Percentiles rank a stretch among this genome's conserved stretches.
Evolutionary conservation across 2,329 filamentous ascomycete genomes (phyloP).

Genomic region (Acarospora socialis): DNA sequence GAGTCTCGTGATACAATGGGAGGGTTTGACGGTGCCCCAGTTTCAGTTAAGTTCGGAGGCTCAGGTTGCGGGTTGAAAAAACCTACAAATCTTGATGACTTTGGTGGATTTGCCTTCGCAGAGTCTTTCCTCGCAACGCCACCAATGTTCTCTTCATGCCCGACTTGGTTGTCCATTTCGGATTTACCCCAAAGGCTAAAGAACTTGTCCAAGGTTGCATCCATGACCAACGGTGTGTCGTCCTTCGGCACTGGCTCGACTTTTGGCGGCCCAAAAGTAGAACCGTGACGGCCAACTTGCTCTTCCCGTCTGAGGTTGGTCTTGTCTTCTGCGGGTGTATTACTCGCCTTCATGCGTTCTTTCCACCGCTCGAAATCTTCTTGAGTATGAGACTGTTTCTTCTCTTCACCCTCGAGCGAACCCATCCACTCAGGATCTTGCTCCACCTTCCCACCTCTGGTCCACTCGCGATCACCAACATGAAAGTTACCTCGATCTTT

Average conservation of each 20-base stretch:
- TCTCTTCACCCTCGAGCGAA: slow-evolving; percentile 50
- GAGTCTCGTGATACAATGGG: slow-evolving; percentile 31
- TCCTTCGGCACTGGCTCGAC: slow-evolving; percentile 19
- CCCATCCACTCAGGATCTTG: slow-evolving; percentile 89
- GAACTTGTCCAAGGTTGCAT: slow-evolving; percentile 61
- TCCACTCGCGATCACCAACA: slow-evolving; percentile 39
- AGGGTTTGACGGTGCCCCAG: slow-evolving; percentile 20
- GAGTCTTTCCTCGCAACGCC: slow-evolving; percentile 33
- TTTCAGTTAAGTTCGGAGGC: slow-evolving; percentile 15
- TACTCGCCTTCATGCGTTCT: slow-evolving; percentile 68
- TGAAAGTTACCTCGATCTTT: slow-evolving; percentile 26
- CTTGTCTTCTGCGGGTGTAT: slow-evolving; percentile 19
- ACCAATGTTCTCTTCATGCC: slow-evolving; percentile 29
- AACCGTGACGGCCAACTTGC: slow-evolving; percentile 18
- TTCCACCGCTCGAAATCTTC: slow-evolving; percentile 94
- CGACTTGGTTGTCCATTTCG: slow-evolving; percentile 27
- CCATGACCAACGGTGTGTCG: slow-evolving; percentile 44
- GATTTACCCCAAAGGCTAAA: slow-evolving; percentile 48
- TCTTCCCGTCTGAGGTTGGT: slow-evolving; percentile 24
- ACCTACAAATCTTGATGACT: slow-evolving; percentile 74
- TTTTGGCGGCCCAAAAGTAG: slow-evolving; percentile 16
- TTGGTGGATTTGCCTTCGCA: slow-evolving; percentile 39
- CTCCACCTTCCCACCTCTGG: slow-evolving; percentile 43
- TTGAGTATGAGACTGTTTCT: slow-evolving; percentile 59
- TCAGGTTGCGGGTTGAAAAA: slow-evolving; percentile 40